phyloP scores from a whole-genome alignment of 2,329 filamentous ascomycete genomes.

The Phialocephala sp. region DNA sequence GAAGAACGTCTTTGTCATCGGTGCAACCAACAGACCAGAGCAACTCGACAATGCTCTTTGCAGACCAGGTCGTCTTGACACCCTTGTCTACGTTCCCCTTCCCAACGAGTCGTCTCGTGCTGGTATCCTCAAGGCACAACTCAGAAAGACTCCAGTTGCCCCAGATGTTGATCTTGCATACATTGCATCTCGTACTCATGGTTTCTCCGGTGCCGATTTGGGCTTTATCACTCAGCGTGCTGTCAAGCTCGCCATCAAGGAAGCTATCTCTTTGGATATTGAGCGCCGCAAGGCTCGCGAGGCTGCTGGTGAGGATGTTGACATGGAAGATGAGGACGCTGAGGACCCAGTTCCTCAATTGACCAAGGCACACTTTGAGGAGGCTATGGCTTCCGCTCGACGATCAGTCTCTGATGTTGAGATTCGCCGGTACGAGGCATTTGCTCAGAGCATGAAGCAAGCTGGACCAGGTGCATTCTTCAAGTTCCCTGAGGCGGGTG shows the following conservation, averaged over 20 bases:
- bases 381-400: constrained; percentile 95
- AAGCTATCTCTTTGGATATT: constrained; percentile 88
- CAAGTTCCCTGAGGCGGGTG: constrained; percentile 81
- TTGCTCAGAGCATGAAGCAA: constrained; percentile 99
- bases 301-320: constrained; percentile 78
- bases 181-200: constrained; percentile 97
- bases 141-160: constrained; percentile 96
- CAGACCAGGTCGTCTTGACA: constrained; percentile 98
- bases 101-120: constrained; percentile 90
- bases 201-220: constrained; percentile 99
- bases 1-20: constrained; percentile 99
- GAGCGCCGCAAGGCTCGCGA: constrained; percentile 89
- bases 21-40: constrained; percentile 97
- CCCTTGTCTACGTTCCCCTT: constrained; percentile 96
- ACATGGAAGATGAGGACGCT: constrained; percentile 80
- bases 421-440: constrained; percentile 97
- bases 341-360: constrained; percentile 97
- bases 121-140: constrained; percentile 91
- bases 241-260: constrained; percentile 99
- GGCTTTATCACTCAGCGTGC: constrained; percentile 99
- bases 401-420: constrained; percentile 95
- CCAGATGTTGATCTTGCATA: constrained; percentile 85
- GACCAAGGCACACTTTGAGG: constrained; percentile 96
- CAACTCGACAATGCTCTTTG: constrained; percentile 97
- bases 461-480: constrained; percentile 94